These are phyloP conservation scores for Parsonsia alboflavescens DNA, from an alignment of 257 asterid genomes.

Conservation along the genomic window DNA sequence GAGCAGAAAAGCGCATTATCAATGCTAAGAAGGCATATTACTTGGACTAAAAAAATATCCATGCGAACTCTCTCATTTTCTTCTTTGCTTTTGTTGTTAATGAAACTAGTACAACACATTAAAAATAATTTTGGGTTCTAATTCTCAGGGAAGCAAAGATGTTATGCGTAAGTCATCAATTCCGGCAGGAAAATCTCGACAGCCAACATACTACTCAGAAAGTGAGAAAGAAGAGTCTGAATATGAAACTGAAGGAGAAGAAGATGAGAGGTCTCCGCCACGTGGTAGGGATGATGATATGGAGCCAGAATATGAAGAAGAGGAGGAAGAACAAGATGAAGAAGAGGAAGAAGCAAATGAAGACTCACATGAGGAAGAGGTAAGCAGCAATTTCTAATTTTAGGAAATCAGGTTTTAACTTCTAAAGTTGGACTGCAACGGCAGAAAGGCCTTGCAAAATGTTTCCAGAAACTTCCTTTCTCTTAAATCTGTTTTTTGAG, in stretches of 20 bases:
- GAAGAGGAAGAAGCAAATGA: conserved; percentile 67
- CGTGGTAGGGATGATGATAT: conserved; percentile 50
- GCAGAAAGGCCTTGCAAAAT: conserved; percentile 6
- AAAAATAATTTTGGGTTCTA: conserved; percentile 8
- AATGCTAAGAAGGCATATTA: conserved; percentile 83
- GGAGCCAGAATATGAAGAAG: conserved; percentile 67
- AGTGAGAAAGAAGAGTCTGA: conserved; percentile 94
- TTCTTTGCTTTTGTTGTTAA: conserved; percentile 6
- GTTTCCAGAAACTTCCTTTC: not conserved
- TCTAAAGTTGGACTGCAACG: conserved; percentile 6
- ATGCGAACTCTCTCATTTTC: not conserved
- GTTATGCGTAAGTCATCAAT: conserved; percentile 48
- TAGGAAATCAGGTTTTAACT: conserved; percentile 5
- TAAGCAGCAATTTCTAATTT: conserved; percentile 25
- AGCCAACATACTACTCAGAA: conserved; percentile 65
- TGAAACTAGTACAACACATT: not conserved
- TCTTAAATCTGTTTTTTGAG: not conserved
- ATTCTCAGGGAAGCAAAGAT: conserved; percentile 60
- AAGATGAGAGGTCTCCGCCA: conserved; percentile 53
- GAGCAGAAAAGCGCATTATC: conserved; percentile 86
- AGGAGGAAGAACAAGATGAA: conserved; percentile 62
- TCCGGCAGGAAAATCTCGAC: conserved; percentile 53
- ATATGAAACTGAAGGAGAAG: conserved; percentile 94
- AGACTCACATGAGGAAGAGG: conserved; percentile 96
- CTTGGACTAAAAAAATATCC: conserved; percentile 9